These are phyloP conservation scores for Backusella sp. DNA, from an alignment of 192 early-diverging fungal genomes.

Conservation along the genomic window DNA sequence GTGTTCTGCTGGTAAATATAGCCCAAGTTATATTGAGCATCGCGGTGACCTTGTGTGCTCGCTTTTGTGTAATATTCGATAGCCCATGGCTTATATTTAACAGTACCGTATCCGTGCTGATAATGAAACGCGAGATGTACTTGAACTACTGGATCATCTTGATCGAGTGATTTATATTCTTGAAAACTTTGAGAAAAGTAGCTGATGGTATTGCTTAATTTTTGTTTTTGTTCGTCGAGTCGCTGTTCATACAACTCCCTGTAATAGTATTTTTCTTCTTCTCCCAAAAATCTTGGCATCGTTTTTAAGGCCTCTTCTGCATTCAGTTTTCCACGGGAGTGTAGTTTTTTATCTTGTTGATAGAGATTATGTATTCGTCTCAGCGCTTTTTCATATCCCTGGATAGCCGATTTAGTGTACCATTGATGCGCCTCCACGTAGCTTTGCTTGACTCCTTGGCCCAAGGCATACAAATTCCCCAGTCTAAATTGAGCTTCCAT, in stretches of 20 bases:
- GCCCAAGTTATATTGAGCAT: not conserved
- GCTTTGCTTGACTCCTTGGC: not conserved
- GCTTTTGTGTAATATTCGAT: not conserved
- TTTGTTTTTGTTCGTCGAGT: not conserved
- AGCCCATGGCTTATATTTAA: not conserved
- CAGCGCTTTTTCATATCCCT: not conserved
- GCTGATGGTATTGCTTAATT: not conserved
- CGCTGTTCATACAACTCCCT: not conserved
- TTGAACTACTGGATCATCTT: not conserved
- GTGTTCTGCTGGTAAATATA: not conserved
- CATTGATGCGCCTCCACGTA: not conserved
- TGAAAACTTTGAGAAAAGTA: not conserved
- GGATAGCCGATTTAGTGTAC: not conserved
- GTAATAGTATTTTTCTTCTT: not conserved
- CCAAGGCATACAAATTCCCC: not conserved
- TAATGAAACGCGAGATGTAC: not conserved
- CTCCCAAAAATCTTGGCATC: not conserved
- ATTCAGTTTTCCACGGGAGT: not conserved
- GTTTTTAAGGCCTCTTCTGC: not conserved
- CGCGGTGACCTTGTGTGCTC: not conserved
- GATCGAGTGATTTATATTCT: not conserved
- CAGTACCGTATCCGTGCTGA: not conserved
- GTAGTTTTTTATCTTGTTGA: not conserved
- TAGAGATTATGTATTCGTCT: not conserved
- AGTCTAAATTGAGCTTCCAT: not conserved